phyloP scores from a whole-genome alignment of 2,329 filamentous ascomycete genomes.

The Bipolaris bicolor region DNA sequence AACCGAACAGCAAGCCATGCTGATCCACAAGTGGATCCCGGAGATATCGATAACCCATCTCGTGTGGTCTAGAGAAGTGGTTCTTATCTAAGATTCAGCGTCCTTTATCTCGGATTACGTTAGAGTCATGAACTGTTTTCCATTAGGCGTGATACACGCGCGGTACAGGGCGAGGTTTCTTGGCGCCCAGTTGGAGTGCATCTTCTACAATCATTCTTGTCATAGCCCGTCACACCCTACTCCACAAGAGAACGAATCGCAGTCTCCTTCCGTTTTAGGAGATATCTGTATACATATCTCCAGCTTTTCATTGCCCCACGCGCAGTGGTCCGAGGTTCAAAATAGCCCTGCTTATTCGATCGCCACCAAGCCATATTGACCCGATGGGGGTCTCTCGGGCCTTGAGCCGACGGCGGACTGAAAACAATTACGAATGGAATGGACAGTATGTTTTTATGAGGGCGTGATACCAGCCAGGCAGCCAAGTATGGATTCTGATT shows the following conservation, averaged over 20 bases:
- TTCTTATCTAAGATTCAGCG: slow-evolving; percentile 23
- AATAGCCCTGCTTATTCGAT: slow-evolving; percentile 1
- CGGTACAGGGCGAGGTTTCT: slow-evolving; percentile 20
- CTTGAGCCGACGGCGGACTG: slow-evolving; percentile 16
- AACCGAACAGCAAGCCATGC: slow-evolving; percentile 12
- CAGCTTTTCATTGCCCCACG: slow-evolving; percentile 8
- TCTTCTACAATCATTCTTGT: slow-evolving; percentile 8
- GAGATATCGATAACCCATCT: slow-evolving; percentile 18
- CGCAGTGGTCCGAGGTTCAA: background rate
- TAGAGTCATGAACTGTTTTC: slow-evolving; percentile 12
- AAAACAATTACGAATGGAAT: slow-evolving; percentile 20
- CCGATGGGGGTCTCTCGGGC: slow-evolving; percentile 4
- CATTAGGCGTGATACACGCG: slow-evolving; percentile 19
- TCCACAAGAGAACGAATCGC: slow-evolving; percentile 1
- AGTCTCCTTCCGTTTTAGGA: slow-evolving; percentile 15
- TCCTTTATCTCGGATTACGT: slow-evolving; percentile 35
- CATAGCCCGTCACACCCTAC: slow-evolving; percentile 3
- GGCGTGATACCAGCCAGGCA: background rate
- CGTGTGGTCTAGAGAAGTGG: slow-evolving; percentile 7
- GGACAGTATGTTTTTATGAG: slow-evolving; percentile 12
- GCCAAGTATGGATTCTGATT: background rate
- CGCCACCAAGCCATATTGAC: background rate
- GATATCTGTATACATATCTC: slow-evolving; percentile 6
- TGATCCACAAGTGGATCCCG: slow-evolving; percentile 16
- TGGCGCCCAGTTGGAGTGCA: slow-evolving; percentile 29